Evolutionary conservation across 2,329 filamentous ascomycete species (phyloP), one percentile per base, ranked within the genome.

Genomic region (Lachnellula cervina): DNA sequence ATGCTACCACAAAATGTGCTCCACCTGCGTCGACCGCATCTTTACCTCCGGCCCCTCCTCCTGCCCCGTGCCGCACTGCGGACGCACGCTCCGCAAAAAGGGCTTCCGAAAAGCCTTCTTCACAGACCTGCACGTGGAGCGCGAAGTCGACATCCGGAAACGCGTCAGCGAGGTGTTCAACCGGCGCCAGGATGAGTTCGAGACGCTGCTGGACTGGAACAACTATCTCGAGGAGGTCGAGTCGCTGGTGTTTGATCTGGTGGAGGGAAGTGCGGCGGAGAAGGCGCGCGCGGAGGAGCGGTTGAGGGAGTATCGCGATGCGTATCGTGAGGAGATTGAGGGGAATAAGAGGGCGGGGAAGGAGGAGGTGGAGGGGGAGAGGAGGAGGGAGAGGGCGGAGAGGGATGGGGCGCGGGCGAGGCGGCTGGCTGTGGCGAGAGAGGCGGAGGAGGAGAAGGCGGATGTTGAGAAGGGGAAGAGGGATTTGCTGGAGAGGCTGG

Each of bases 1-100:
- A 78, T 99, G 94, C 81, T 99, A 99, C 78, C 94, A 99, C 79
- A 90, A 90, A 64, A 97, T 99, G 90, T 99, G 94, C 78, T 88
- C 90, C 71, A 92, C 89, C 55, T 99, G 94, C 76, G 92, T 97
- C 43, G 89, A 93, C 73, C 88, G 93, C 54, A 89, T 97, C 66
- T 99, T 97, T 80, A 88, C 88, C 37, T 86, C 90, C 54, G 94
- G 94, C 0, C 94, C 94, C 0, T 90, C 91, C 54, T 89, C 91
- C 59, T 99, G 95, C 70, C 94, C 94, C 1, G 90, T 97, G 56
- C 89, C 90, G 0, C 89, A 88, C 42, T 99, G 94, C 74, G 83
- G 85, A 70, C 87, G 89, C 71, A 97, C 91, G 0, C 80, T 99
- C 5, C 87, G 94, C 1, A 89, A 92, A 67, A 83, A 86, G 56